Conservation (phyloP, 768 basidiomycete species). For the Phanerochaete carnosa region DNA sequence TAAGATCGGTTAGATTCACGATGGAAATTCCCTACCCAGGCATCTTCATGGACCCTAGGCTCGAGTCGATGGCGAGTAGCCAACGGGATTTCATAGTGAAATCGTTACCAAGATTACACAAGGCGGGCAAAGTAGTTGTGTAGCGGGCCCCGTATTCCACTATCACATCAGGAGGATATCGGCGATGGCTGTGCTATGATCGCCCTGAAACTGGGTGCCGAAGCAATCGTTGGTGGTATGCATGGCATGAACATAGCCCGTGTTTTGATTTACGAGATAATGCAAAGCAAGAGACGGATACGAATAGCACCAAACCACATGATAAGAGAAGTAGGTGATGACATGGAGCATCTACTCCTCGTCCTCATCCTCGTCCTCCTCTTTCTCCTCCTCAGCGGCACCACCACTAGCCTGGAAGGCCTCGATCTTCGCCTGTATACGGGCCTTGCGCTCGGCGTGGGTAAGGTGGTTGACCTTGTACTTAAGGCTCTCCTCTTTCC, state of each 20-base stretch:
- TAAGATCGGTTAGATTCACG: not conserved
- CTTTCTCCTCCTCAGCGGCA: slow-evolving; percentile 39
- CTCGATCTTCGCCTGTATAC: slow-evolving; percentile 85
- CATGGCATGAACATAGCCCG: slow-evolving; percentile 10
- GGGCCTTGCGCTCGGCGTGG: slow-evolving; percentile 69
- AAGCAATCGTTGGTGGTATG: no score
- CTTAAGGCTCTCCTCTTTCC: slow-evolving; percentile 84
- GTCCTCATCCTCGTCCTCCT: slow-evolving; percentile 37
- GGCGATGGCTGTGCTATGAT: no score
- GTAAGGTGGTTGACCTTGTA: slow-evolving; percentile 68
- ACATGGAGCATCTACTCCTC: slow-evolving; percentile 53
- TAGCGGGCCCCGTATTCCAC: not conserved
- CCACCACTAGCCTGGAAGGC: slow-evolving; percentile 75
- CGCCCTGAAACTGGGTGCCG: no score
- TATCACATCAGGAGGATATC: no score
- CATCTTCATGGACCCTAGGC: not conserved
- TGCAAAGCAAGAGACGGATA: slow-evolving; percentile 19
- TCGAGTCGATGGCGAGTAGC: not conserved
- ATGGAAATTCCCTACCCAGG: not conserved
- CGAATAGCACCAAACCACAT: slow-evolving; percentile 14
- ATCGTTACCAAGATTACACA: not conserved
- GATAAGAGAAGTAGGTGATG: not conserved
- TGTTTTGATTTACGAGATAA: slow-evolving; percentile 16
- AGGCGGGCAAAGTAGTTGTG: not conserved
- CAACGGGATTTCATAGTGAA: not conserved